Evolutionary conservation across 2,329 filamentous ascomycete genomes (phyloP).

Genomic region (Exophiala xenobiotica): DNA sequence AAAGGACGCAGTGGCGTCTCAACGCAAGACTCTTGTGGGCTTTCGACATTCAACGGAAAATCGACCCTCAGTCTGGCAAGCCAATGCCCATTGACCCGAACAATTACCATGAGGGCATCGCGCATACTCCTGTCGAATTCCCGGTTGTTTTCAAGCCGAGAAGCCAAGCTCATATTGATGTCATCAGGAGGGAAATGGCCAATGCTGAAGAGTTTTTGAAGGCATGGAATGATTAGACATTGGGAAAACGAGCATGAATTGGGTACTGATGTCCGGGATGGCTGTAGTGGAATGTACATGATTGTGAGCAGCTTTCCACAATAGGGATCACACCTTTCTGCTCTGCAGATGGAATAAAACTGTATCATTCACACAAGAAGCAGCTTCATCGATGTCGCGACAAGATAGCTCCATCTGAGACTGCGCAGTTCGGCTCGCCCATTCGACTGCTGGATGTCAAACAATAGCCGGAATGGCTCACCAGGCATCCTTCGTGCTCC

Average conservation of each 20-base stretch:
- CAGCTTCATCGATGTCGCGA: neutral
- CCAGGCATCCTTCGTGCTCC: neutral
- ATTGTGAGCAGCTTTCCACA: neutral
- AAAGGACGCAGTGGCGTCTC: constrained; percentile 13
- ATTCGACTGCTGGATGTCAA: neutral
- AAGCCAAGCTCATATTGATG: constrained; percentile 10
- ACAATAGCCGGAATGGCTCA: neutral
- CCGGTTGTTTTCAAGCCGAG: constrained; percentile 11
- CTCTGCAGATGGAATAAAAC: neutral
- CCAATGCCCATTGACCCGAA: constrained; percentile 27
- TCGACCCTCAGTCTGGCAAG: constrained; percentile 3
- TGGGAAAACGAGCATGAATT: neutral
- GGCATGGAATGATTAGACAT: constrained; percentile 9
- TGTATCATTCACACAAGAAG: neutral
- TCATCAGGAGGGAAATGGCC: constrained; percentile 2
- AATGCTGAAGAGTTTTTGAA: constrained; percentile 7
- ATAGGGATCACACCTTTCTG: neutral
- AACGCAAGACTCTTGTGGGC: constrained; percentile 8
- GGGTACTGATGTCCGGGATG: neutral
- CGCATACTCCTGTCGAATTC: constrained; percentile 9
- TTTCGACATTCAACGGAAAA: constrained; percentile 1
- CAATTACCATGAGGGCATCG: constrained; percentile 8
- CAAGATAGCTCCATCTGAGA: neutral
- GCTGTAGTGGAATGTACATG: neutral
- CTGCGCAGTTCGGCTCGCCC: neutral